Percentiles rank a stretch among this genome's conserved stretches.
phyloP scores from a whole-genome alignment of 768 basidiomycete species.

The Kwoniella mangroviensis region DNA sequence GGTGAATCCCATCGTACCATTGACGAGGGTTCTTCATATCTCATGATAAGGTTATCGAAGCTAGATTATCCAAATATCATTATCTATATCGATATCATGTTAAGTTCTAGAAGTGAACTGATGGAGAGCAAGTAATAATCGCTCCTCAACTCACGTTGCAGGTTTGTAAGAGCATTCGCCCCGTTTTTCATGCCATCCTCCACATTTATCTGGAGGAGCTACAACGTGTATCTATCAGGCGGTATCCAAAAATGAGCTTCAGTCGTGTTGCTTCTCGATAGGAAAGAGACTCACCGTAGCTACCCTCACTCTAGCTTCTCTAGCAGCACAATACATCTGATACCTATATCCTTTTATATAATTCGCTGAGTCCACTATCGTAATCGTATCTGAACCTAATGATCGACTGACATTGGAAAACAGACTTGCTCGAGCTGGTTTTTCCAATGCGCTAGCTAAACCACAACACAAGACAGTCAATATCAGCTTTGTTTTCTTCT shows the following conservation, averaged over 20 bases:
- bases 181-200: conserved; percentile 71
- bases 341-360: conserved; percentile 99
- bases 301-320: conserved; percentile 80
- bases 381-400: conserved; percentile 72
- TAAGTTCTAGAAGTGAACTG: background rate
- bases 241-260: background rate
- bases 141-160: conserved; percentile 68
- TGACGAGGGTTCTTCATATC: conserved; percentile 95
- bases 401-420: conserved; percentile 81
- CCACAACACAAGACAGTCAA: background rate
- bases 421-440: conserved; percentile 79
- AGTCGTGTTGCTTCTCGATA: no score
- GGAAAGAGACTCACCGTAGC: conserved; percentile 71
- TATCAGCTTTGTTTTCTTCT: background rate
- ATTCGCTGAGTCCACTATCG: conserved; percentile 89
- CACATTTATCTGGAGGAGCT: conserved; percentile 70
- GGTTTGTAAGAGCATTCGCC: conserved; percentile 63
- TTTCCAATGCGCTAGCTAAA: conserved; percentile 78
- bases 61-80: conserved; percentile 59
- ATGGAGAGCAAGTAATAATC: no score
- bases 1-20: conserved; percentile 99
- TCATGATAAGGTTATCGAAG: conserved; percentile 80
- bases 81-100: background rate
- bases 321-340: conserved; percentile 94
- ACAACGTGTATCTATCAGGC: conserved; percentile 59